These are phyloP conservation scores for Acanthochlamys bracteata DNA, from an alignment of 106 monocot species.

Conservation along the genomic window DNA sequence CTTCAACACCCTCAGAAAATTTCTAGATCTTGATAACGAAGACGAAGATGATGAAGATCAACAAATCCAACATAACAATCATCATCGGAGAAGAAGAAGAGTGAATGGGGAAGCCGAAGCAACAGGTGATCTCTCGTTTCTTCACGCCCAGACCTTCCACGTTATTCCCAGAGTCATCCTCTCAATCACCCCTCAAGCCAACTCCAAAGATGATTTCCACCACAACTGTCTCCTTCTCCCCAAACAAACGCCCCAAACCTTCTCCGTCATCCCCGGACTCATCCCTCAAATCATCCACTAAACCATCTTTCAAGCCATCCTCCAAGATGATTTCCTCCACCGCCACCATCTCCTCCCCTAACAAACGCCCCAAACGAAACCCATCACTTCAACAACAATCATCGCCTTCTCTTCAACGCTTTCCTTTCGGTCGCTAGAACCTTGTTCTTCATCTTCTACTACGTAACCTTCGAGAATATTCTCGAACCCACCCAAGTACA, in stretches of 20 bases:
- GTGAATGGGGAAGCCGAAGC: conserved; percentile 79
- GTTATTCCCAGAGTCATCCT: conserved; percentile 12
- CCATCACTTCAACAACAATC: conserved; percentile 13
- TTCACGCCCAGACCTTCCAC: conserved; percentile 49
- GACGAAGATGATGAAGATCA: too few species aligned
- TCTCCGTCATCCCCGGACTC: conserved; percentile 5
- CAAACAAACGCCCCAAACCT: conserved; percentile 30
- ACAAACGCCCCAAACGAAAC: conserved; percentile 15
- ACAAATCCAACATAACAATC: too few species aligned
- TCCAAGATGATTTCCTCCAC: neutral
- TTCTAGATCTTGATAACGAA: too few species aligned
- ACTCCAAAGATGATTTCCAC: conserved; percentile 18
- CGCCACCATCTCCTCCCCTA: conserved; percentile 1
- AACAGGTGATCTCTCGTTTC: conserved; percentile 92
- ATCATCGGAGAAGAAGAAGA: too few species aligned
- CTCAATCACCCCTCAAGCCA: conserved; percentile 30
- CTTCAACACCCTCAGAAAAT: too few species aligned
- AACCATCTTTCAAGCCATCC: conserved; percentile 8
- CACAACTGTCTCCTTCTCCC: conserved; percentile 66
- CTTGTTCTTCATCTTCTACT: neutral
- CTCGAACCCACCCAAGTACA: conserved; percentile 32
- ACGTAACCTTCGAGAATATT: too few species aligned
- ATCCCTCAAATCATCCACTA: conserved; percentile 18
- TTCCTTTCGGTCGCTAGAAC: conserved; percentile 11
- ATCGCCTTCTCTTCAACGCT: conserved; percentile 32